These are phyloP conservation scores for Chrysosphaeria jannelii DNA, from an alignment of 2,329 filamentous ascomycete species.

Conservation along the genomic window DNA sequence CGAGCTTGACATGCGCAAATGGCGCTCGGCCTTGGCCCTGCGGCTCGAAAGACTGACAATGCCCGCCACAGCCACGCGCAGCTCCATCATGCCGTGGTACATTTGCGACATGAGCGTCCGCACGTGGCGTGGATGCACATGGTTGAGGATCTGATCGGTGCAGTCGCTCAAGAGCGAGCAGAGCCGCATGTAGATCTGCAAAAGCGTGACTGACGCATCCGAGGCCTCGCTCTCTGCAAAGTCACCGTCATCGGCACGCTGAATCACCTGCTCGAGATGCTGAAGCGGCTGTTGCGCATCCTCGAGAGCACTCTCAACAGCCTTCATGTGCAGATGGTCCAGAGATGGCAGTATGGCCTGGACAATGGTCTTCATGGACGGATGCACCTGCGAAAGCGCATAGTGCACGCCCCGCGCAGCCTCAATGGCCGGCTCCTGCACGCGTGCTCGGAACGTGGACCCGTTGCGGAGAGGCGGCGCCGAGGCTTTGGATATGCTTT, in stretches of 20 bases:
- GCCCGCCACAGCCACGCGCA: slow-evolving; percentile 18
- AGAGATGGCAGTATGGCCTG: slow-evolving; percentile 32
- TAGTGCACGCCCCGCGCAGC: slow-evolving; percentile 35
- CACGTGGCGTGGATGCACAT: slow-evolving; percentile 35
- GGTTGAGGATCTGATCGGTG: slow-evolving; percentile 31
- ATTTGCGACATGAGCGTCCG: slow-evolving; percentile 30
- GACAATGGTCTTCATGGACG: too few species aligned
- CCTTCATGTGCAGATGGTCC: slow-evolving; percentile 27
- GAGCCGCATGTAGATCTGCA: slow-evolving; percentile 33
- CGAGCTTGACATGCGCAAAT: too few species aligned
- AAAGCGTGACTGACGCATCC: slow-evolving; percentile 28
- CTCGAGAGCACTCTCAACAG: slow-evolving; percentile 36
- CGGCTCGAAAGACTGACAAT: too few species aligned
- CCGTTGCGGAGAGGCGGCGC: slow-evolving; percentile 28
- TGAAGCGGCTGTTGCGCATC: slow-evolving; percentile 36
- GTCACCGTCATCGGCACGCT: slow-evolving; percentile 25
- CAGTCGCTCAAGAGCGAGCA: slow-evolving; percentile 28
- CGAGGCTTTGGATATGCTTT: slow-evolving; percentile 14
- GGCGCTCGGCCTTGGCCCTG: not conserved
- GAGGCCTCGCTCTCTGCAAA: slow-evolving; percentile 7
- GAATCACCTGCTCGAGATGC: slow-evolving; percentile 32
- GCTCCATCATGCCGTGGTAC: slow-evolving; percentile 37
- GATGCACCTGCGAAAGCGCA: slow-evolving; percentile 36
- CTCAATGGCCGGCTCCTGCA: slow-evolving; percentile 31
- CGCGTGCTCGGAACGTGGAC: slow-evolving; percentile 30